Base-by-base conservation (phyloP, 2,329 filamentous ascomycete genomes). In the Colletotrichum sp. region DNA sequence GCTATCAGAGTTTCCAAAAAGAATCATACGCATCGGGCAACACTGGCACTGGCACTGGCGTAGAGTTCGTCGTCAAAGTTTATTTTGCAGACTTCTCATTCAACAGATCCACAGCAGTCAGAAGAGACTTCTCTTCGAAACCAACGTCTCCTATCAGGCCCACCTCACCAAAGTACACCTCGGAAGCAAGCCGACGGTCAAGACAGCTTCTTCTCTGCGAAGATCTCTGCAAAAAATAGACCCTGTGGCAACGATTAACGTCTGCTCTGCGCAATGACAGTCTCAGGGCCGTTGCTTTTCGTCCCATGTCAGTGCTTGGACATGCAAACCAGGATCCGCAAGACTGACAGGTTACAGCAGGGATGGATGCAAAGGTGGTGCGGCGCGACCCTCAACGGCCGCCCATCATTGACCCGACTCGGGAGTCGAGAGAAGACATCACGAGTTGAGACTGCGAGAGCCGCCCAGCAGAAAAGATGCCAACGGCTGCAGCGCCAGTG, bases 241-340 rank as follows among this genome's bases (percentile, higher is more conserved):
- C 26, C 16, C 44, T 15, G 48, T 67, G 52, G 63, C 55, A 26
- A 48, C 24, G 22, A 26, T 26, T 16, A 32, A 74, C 44, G 57
- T 44, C 36, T 39, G 8, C 60, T 48, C 6, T 24, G 28, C 44
- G 62, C 60, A 34, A 68, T 36, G 55, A n/a, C 55, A 55, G 32
- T 28, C 30, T 34, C 30, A 48, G 64, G 48, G 57, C 44, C 36
- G 24, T 59, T 34, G 60, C 24, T 39, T 65, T 76, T 76, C 72
- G 52, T 76, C 75, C 71, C 71, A 75, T 75, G 71, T 76, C 30
- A 18, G 75, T 76, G 75, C 75, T 76, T 67, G 60, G 75, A 71
- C 66, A 60, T 30, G 59, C 18, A 34, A 32, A 55, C 52, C 66
- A 55, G 71, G 71, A 67, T 76, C 71, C 71, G 66, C 71, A 75